Base-by-base conservation (phyloP, 331 rosid species). In the Erythrophleum ivorense region DNA sequence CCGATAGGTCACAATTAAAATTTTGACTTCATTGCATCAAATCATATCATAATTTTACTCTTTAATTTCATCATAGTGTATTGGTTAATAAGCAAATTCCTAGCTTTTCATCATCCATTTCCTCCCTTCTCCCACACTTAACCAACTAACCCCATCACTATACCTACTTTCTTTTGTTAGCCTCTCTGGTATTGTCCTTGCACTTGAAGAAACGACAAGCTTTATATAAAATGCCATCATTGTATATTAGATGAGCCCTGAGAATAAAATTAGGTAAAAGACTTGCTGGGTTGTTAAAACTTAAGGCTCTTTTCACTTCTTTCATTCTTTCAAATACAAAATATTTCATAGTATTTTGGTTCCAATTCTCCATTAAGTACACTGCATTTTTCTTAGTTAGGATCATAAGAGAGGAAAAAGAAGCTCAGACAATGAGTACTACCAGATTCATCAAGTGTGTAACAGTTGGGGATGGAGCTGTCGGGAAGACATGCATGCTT, bases 401-500 rank as follows among this genome's bases (percentile, higher is more conserved):
- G 45, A 41, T 66, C 34, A 77, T 33, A 60, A 79, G 38, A 38
- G 9, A 69, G 79, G 72, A 79, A 75, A 12, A 80, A 72, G 50
- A 73, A 67, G 40, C 3, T 12, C 53, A 41, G 80, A 71, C 12
- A 59, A 87, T 87, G 90, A 85, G 85, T 64, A 85, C 88, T 0
- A 78, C 92, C 9, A 89, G 88, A 77, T 91, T 91, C 81, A 88
- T 91, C 85, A 91, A 91, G 83, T 91, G 95, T 83, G 95, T 91
- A 8, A 91, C 95, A n/a, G 95, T 91, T 24, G 95, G 95, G 0
- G 95, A 91, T 91, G 95, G 95, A 2, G 95, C 95, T 0, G 93
- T 91, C 46, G 95, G 95, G 60, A 91, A 91, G 58, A 91, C 95
- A n/a, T 89, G 95, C 93, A 88, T 91, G 92, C 95, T 91, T 76